Percentiles rank a stretch among this genome's conserved stretches.
Evolutionary conservation across 2,329 filamentous ascomycete genomes (phyloP).

Genomic region (Bimuria novae-zelandiae): DNA sequence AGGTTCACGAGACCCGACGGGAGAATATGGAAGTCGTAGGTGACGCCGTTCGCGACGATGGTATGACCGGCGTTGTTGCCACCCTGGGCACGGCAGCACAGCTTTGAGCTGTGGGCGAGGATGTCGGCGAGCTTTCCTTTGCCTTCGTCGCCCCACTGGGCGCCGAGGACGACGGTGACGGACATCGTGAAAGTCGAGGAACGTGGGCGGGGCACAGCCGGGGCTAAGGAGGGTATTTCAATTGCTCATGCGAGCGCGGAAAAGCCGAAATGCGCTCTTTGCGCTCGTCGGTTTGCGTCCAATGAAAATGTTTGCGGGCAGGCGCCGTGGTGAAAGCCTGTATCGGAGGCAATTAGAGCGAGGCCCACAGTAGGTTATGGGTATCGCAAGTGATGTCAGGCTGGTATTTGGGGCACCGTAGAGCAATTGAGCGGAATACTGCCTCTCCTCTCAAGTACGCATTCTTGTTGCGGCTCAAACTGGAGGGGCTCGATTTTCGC

Average conservation of each 20-base stretch:
- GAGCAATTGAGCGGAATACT: background rate
- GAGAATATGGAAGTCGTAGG: conserved; percentile 50
- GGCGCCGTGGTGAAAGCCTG: background rate
- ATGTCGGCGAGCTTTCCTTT: conserved; percentile 66
- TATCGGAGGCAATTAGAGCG: conserved; percentile 13
- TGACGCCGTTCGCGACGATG: conserved; percentile 52
- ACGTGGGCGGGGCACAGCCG: conserved; percentile 12
- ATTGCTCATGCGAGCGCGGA: conserved; percentile 16
- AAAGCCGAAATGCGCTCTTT: conserved; percentile 9
- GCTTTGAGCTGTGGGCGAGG: conserved; percentile 56
- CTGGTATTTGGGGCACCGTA: background rate
- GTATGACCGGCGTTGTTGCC: conserved; percentile 63
- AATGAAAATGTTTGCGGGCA: conserved; percentile 30
- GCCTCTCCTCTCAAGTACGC: background rate
- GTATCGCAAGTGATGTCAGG: no score
- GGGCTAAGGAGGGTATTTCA: conserved; percentile 10
- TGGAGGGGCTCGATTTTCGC: background rate
- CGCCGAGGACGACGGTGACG: conserved; percentile 63
- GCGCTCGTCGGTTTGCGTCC: conserved; percentile 10
- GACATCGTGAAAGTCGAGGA: conserved; percentile 43
- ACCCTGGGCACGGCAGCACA: conserved; percentile 64
- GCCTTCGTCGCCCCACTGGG: conserved; percentile 65
- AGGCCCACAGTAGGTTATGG: background rate
- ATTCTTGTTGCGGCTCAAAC: background rate
- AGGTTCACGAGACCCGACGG: conserved; percentile 73